Evolutionary conservation across 2,329 filamentous ascomycete genomes (phyloP), one percentile per base, ranked within the genome.

Genomic region (Fusarium coffeatum): DNA sequence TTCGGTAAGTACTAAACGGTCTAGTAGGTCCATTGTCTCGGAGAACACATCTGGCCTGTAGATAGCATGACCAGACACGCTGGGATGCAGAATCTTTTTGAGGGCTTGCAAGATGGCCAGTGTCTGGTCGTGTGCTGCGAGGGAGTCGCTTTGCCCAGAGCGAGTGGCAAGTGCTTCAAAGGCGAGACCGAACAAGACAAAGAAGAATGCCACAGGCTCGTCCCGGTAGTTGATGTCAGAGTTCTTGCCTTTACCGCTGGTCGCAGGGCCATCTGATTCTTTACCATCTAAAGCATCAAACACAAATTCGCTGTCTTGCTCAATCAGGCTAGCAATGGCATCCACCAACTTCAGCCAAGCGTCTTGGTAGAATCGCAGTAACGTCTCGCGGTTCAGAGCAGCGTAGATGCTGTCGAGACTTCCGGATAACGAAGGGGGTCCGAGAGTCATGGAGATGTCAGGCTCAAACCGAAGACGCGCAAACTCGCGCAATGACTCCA

Each of bases 131-230:
- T 91, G 90, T 0, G 89, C 89, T 6, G 90, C 90, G 30, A 94
- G 85, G 5, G 80, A 82, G 55, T 82, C 80, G 55, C 70, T 76
- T 53, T 81, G 79, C 4, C 79, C 79, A 8, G 92, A 90, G 48
- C 94, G 90, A 9, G 93, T 93, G 10, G 95, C 95, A 23, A 99
- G 87, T 20, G 97, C 95, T 80, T 99, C 97, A 73, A 99, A 98
- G 0, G 95, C 94, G 60, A 99, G 90, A 13, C 96, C 96, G 74
- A 98, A 99, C 0, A 99, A 87, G 16, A 99, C 95, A 76, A 99
- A 99, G 84, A 99, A 99, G 85, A 99, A 99, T 1, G 96, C 96
- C 3, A 98, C 93, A 1, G 96, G 96, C 78, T 99, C 96, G 76
- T 98, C 95, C 49, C 96, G 92, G 78, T 99, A 99, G 79, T 98